Evolutionary conservation across 23 red algal genomes (phyloP), one percentile per base, ranked within the genome.

Genomic region (Gracilaria caudata): DNA sequence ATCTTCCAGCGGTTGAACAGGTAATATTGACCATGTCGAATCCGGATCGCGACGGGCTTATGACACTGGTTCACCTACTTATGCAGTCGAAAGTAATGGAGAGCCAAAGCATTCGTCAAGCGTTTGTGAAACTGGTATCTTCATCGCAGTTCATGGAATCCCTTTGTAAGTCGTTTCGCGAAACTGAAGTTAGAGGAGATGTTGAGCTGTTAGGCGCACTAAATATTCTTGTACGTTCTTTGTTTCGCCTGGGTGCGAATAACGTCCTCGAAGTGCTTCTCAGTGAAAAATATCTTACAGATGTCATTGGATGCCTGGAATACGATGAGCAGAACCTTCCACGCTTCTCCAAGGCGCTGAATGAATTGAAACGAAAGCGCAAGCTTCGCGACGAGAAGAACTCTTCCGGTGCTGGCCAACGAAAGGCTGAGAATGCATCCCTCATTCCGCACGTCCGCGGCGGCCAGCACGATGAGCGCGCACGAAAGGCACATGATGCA

Each of bases 241-340:
- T 87, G 66, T 87, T 87, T 78, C 63, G 46, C 38, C 43, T 87
- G 17, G 41, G 32, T 35, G 37, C 44, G 13, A 65, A 65, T 66
- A 78, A 78, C 51, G 83, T 87, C 14, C 32, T 77, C 28, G 83
- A 87, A 47, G 46, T 77, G 39, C 46, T 87, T 65, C 63, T 87
- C 21, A 45, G 57, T 26, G 83, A 78, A 44, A 59, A 75, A 26
- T 57, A 78, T 43, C 51, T 59, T 34, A 77, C 72, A 68, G 39
- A 78, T 32, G 51, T 87, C 25, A 57, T 87, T 78, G 83, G 83
- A 19, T 63, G 32, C 12, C 44, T 87, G 38, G 83, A 87, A 43
- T 87, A 87, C 33, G 83, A 87, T 24, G 39, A 65, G 10, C 63
- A 87, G 29, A 71, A 41, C 37, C 65, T 71, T 41, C 29, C 53